Conservation (phyloP, 495 filamentous ascomycete species). For the Neurospora africana region DNA sequence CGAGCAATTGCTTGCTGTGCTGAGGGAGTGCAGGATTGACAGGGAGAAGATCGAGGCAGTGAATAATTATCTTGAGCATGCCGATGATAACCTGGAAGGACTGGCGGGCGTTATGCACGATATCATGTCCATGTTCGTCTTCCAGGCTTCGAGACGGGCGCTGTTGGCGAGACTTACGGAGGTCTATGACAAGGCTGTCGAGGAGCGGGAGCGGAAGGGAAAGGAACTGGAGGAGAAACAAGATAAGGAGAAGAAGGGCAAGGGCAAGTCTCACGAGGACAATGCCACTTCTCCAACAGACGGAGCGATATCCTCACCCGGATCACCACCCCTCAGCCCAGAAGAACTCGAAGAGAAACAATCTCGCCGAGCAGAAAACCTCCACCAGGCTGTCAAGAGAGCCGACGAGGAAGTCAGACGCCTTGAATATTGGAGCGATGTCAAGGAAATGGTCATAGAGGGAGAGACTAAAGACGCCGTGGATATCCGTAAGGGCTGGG, state of each 20-base stretch:
- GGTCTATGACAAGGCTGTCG: slow-evolving; percentile 43
- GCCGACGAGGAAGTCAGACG: slow-evolving; percentile 58
- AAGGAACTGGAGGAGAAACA: slow-evolving; percentile 15
- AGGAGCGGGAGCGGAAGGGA: slow-evolving; percentile 1
- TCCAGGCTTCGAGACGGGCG: slow-evolving; percentile 74
- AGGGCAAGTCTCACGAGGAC: background rate
- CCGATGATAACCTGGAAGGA: slow-evolving; percentile 69
- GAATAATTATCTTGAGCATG: slow-evolving; percentile 66
- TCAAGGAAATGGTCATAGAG: slow-evolving; percentile 48
- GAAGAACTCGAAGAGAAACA: slow-evolving; percentile 10
- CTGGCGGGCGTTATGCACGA: slow-evolving; percentile 68
- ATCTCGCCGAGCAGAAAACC: slow-evolving; percentile 32
- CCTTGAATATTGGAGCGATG: slow-evolving; percentile 68
- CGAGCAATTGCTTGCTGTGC: slow-evolving; percentile 47
- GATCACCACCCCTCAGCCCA: background rate
- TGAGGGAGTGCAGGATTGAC: slow-evolving; percentile 67
- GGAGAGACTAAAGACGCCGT: slow-evolving; percentile 40
- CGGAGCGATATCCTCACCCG: background rate
- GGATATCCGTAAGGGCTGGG: slow-evolving; percentile 36
- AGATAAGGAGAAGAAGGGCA: slow-evolving; percentile 13
- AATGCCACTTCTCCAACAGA: background rate
- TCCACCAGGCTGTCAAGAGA: slow-evolving; percentile 46
- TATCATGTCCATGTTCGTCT: slow-evolving; percentile 79
- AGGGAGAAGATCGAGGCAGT: slow-evolving; percentile 80
- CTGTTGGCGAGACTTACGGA: slow-evolving; percentile 58